Base-by-base conservation (phyloP, 257 asterid genomes). In the Gentiana macrophylla region DNA sequence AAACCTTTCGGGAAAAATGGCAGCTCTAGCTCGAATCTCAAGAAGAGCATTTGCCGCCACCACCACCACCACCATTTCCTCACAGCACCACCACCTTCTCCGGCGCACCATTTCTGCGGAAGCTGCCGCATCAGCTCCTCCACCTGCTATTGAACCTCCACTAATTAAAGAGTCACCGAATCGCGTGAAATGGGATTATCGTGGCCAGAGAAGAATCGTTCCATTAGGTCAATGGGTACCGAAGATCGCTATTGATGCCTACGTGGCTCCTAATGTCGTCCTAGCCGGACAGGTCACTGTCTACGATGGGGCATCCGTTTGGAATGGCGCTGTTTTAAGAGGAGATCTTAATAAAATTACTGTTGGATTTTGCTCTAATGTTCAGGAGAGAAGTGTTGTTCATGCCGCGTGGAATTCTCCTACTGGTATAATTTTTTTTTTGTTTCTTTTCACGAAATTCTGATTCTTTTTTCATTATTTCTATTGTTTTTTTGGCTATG, bases 401-500 rank as follows among this genome's bases (percentile, higher is more conserved):
- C 95, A 83, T 65, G 95, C 97, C 68, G 95, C 97, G 38, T 86
- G 97, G 94, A 76, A 85, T 60, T 89, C 95, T 2, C 92, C 93
- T 37, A 83, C 95, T 49, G 97, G 95, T 85, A 57, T 15, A 32
- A 34, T 12, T 38, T 63, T 6, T 46, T 7, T 24, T 41, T 1
- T 32, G 13, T 53, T 43, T 8, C 2, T 15, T 8, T 43, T 24
- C 4, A 10, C 12, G 9, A 41, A 1, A 3, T 24, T 24, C 15
- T 44, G 4, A 3, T 1, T 48, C 8, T 41, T 62, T 33, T 10
- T 24, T 12, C 3, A 41, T 41, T 41, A 5, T 5, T 3, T 38
- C 33, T 4, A 44, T 36, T 53, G 41, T 12, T 0, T 44, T 44
- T 41, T 56, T n/a, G 24, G 53, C 12, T 38, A 34, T 15, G 51